Evolutionary conservation across 2,329 filamentous ascomycete genomes (phyloP).

Genomic region (Talaromyces albobiverticillius): DNA sequence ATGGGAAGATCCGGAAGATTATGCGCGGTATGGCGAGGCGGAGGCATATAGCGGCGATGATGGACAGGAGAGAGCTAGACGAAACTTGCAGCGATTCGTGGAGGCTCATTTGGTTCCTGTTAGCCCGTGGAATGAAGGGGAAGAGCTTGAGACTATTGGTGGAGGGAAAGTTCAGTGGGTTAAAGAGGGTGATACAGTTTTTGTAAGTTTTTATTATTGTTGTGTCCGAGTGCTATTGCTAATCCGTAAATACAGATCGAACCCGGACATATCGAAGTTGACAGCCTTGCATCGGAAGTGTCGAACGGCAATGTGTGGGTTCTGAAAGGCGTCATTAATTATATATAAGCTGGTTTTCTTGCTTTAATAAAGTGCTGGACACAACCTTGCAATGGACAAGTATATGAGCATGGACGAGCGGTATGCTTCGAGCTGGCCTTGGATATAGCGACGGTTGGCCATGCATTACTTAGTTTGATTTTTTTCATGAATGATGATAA

Average conservation of each 20-base stretch:
- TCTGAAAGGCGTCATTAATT: slow-evolving; percentile 60
- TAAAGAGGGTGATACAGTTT: slow-evolving; percentile 59
- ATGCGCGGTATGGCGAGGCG: slow-evolving; percentile 59
- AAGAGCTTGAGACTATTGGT: slow-evolving; percentile 65
- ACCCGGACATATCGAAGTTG: slow-evolving; percentile 76
- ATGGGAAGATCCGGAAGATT: slow-evolving; percentile 66
- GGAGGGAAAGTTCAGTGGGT: slow-evolving; percentile 82
- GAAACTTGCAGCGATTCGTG: slow-evolving; percentile 77
- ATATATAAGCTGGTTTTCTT: slow-evolving; percentile 24
- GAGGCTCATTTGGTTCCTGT: slow-evolving; percentile 75
- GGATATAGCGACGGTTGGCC: background rate
- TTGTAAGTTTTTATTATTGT: slow-evolving; percentile 49
- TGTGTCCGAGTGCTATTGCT: slow-evolving; percentile 15
- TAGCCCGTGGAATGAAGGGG: slow-evolving; percentile 70
- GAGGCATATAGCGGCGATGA: slow-evolving; percentile 72
- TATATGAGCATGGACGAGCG: no score
- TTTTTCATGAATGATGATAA: background rate
- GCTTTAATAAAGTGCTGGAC: no score
- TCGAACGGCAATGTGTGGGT: slow-evolving; percentile 90
- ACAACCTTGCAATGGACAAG: no score
- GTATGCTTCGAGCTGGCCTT: slow-evolving; percentile 7
- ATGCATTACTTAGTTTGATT: no score
- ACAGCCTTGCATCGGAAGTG: slow-evolving; percentile 69
- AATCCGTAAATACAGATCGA: slow-evolving; percentile 46
- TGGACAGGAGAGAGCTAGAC: slow-evolving; percentile 71